Conservation (phyloP, 1,139 yeast genomes). For the Lodderomyces orthopsilosis region DNA sequence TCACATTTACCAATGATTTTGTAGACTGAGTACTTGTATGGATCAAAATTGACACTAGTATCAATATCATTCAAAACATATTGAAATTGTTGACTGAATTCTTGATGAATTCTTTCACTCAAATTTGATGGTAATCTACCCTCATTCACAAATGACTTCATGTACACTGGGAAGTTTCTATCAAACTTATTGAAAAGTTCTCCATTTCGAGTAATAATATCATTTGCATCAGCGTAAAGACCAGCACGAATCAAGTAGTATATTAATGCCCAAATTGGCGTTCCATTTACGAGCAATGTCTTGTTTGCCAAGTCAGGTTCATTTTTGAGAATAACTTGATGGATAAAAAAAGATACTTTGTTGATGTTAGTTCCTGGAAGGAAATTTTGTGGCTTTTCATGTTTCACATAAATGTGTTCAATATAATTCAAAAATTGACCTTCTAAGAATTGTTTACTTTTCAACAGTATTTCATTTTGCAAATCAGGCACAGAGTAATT, state of each 20-base stretch:
- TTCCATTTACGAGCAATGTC: slow-evolving; percentile 61
- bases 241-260: slow-evolving; percentile 87
- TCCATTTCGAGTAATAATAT: slow-evolving; percentile 30
- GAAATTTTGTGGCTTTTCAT: slow-evolving; percentile 46
- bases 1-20: slow-evolving; percentile 93
- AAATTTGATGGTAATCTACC: slow-evolving; percentile 64
- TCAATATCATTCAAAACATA: slow-evolving; percentile 50
- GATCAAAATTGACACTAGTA: slow-evolving; percentile 64
- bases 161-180: slow-evolving; percentile 75
- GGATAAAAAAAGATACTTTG: slow-evolving; percentile 67
- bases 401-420: slow-evolving; percentile 65
- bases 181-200: slow-evolving; percentile 78
- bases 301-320: slow-evolving; percentile 31
- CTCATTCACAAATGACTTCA: slow-evolving; percentile 70
- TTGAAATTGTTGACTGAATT: slow-evolving; percentile 83
- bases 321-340: slow-evolving; percentile 45
- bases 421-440: slow-evolving; percentile 73
- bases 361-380: slow-evolving; percentile 64
- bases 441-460: slow-evolving; percentile 65
- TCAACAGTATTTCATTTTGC: slow-evolving; percentile 50
- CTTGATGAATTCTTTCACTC: slow-evolving; percentile 68
- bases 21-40: slow-evolving; percentile 86
- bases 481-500: slow-evolving; percentile 34
- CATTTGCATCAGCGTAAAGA: slow-evolving; percentile 69
- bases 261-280: slow-evolving; percentile 89